Evolutionary conservation across 176 grass and related monocot genomes (phyloP).

Genomic region (Juncus inflexus): DNA sequence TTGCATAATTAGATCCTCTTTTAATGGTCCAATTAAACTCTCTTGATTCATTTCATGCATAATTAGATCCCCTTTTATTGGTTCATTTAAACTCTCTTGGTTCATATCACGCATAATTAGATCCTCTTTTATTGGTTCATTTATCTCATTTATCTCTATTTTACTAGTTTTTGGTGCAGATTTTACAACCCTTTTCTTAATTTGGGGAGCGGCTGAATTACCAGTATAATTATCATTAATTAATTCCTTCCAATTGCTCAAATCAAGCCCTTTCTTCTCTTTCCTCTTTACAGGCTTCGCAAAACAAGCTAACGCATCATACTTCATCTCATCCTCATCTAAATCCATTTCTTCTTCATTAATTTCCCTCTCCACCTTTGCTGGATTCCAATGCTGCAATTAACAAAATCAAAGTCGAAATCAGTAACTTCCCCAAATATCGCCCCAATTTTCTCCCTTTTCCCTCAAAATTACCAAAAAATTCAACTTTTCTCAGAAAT

Average conservation of each 20-base stretch:
- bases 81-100: slow-evolving; percentile 11
- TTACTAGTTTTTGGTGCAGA: slow-evolving; percentile 12
- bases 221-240: slow-evolving; percentile 21
- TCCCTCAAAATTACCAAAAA: neutral
- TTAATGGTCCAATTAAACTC: slow-evolving; percentile 7
- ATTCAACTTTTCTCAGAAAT: neutral
- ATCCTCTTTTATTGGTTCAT: slow-evolving; percentile 12
- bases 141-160: slow-evolving; percentile 5
- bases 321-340: slow-evolving; percentile 52
- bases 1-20: slow-evolving; percentile 8
- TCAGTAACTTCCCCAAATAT: too few relatives aligned
- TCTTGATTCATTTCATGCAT: slow-evolving; percentile 19
- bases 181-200: slow-evolving; percentile 29
- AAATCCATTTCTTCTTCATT: slow-evolving; percentile 40
- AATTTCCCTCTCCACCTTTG: slow-evolving; percentile 10
- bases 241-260: slow-evolving; percentile 66
- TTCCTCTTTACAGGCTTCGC: slow-evolving; percentile 59
- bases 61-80: slow-evolving; percentile 1
- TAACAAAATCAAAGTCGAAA: neutral
- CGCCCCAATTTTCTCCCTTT: too few relatives aligned
- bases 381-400: slow-evolving; percentile 55
- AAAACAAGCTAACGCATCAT: slow-evolving; percentile 2
- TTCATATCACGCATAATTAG: slow-evolving; percentile 22
- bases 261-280: slow-evolving; percentile 76
- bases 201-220: slow-evolving; percentile 27